phyloP scores from a whole-genome alignment of 2,329 filamentous ascomycete genomes.

The Phoma sp. region DNA sequence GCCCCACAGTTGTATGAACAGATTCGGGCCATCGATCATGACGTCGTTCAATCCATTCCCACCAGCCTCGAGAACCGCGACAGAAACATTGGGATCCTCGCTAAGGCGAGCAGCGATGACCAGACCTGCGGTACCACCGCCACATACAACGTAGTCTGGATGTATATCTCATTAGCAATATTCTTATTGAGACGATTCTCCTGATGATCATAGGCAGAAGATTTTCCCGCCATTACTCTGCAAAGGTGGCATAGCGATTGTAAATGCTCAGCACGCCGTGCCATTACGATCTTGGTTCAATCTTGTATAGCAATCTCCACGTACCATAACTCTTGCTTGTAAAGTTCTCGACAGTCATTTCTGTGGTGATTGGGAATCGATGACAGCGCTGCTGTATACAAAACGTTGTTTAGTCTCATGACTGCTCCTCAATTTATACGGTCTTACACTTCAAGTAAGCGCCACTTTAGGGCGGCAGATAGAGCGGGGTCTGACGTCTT shows the following conservation, averaged over 20 bases:
- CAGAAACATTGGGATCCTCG: conserved; percentile 36
- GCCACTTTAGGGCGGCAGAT: not conserved
- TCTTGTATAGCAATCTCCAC: no score
- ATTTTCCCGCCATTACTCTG: no score
- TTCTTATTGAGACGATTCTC: not conserved
- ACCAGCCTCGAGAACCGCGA: conserved; percentile 41
- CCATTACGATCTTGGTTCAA: no score
- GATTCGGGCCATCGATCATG: conserved; percentile 37
- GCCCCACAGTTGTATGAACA: conserved; percentile 34
- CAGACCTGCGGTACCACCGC: conserved; percentile 42
- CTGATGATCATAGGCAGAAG: not conserved
- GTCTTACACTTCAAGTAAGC: not conserved
- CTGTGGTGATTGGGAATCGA: not conserved
- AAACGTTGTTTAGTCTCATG: not conserved
- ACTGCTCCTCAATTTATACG: not conserved
- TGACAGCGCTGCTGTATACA: no score
- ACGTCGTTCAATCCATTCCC: conserved; percentile 36
- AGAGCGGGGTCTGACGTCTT: not conserved
- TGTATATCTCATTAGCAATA: not conserved
- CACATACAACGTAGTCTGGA: conserved; percentile 28
- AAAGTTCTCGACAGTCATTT: conserved; percentile 36
- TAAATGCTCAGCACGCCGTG: no score
- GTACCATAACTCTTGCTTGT: conserved; percentile 27
- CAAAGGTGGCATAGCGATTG: no score
- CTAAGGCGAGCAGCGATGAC: conserved; percentile 39